A percentile compares a stretch with the other conserved stretches of the same genome.
These are phyloP conservation scores for Leucosporidium scottii DNA, from an alignment of 768 basidiomycete species.

Conservation along the genomic window DNA sequence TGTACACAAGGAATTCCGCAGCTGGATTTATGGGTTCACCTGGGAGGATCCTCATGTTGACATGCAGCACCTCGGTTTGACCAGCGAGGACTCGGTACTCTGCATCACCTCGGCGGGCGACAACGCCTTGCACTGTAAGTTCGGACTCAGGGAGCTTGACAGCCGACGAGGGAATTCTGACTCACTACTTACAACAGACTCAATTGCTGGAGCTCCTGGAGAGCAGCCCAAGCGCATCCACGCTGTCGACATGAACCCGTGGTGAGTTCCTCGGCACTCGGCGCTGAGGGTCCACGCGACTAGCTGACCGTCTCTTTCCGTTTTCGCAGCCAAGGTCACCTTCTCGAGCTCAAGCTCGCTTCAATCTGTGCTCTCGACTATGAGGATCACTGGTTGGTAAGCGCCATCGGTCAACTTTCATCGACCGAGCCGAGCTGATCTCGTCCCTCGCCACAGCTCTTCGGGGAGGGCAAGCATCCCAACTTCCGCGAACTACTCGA, in stretches of 20 bases:
- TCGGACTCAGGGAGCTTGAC: too few species aligned
- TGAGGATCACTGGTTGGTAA: constrained; percentile 52
- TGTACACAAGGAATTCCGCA: constrained; percentile 56
- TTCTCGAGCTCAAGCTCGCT: constrained; percentile 71
- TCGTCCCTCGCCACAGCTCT: constrained; percentile 44
- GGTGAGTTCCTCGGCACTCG: constrained; percentile 32
- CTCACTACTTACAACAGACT: too few species aligned
- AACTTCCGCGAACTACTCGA: constrained; percentile 59
- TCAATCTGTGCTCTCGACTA: constrained; percentile 53
- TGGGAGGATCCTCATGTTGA: constrained; percentile 70
- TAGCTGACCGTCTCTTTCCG: neutral
- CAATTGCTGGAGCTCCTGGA: too few species aligned
- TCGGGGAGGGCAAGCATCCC: constrained; percentile 58
- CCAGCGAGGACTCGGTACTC: constrained; percentile 58
- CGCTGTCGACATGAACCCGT: constrained; percentile 68
- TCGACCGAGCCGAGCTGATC: neutral
- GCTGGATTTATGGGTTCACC: constrained; percentile 30
- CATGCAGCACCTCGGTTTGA: constrained; percentile 57
- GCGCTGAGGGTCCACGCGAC: neutral
- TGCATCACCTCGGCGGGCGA: constrained; percentile 73
- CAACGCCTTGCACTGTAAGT: constrained; percentile 60
- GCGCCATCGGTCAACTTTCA: neutral
- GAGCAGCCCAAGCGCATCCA: constrained; percentile 49
- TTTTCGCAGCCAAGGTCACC: constrained; percentile 57
- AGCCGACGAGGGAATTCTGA: constrained; percentile 43